These are phyloP conservation scores for Globisporangium nodosum DNA, from an alignment of 352 stramenopile genomes.

Conservation along the genomic window DNA sequence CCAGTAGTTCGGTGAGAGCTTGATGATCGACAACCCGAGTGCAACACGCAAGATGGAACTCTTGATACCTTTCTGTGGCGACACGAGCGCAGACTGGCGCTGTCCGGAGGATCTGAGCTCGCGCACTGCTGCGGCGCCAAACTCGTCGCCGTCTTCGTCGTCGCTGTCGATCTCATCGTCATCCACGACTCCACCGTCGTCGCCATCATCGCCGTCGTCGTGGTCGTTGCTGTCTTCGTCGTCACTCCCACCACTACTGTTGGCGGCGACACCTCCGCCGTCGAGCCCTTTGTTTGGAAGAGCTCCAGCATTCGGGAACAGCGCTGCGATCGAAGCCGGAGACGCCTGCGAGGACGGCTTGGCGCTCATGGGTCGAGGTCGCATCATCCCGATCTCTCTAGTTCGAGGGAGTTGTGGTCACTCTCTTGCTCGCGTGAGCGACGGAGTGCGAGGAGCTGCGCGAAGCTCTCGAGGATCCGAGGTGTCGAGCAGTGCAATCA, in stretches of 20 bases:
- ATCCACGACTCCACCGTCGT: slow-evolving; percentile 27
- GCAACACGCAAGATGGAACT: neutral
- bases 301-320: neutral
- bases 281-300: too few species aligned
- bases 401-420: too few species aligned
- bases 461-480: too few species aligned
- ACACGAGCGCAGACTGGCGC: neutral
- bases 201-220: slow-evolving; percentile 19
- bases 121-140: slow-evolving; percentile 27
- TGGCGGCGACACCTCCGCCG: neutral
- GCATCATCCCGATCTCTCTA: too few species aligned
- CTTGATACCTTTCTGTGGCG: neutral
- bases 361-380: slow-evolving; percentile 41
- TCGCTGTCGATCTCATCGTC: neutral
- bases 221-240: slow-evolving; percentile 19
- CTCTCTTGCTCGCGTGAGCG: too few species aligned
- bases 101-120: slow-evolving; percentile 1
- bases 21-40: neutral
- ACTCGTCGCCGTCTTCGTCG: slow-evolving; percentile 18
- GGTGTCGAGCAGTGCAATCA: too few species aligned
- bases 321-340: neutral
- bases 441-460: too few species aligned
- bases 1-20: neutral
- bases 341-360: slow-evolving; percentile 21
- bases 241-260: neutral